Evolutionary conservation across 2,329 filamentous ascomycete genomes (phyloP), one percentile per base, ranked within the genome.

Genomic region (Aspergillus sp.): DNA sequence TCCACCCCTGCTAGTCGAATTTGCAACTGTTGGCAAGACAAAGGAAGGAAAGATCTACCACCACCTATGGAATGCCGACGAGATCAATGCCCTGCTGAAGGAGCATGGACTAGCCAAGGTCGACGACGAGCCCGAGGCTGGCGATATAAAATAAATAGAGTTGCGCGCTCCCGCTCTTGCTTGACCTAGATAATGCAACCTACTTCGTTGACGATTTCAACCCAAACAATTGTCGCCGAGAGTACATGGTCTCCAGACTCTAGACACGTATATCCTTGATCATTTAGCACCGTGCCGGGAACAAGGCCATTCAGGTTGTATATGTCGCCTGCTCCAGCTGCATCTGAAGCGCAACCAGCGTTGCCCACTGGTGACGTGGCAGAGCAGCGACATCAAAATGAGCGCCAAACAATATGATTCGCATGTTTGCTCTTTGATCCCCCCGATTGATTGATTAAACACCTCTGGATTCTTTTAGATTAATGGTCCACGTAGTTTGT

Each of bases 21-120:
- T 99, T 75, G 96, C 95, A 69, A 99, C 96, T 34, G 94, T 99
- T 64, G 96, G 95, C 71, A 92, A 93, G 83, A 98, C 93, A 69
- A 90, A 93, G 80, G 89, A 93, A 68, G 95, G 95, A 73, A 95
- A 94, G 83, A 94, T 99, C 80, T 99, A 98, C 83, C 95, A 99
- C 81, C 91, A 96, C 77, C 85, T 99, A 65, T 99, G 95, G 95
- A 91, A 88, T 72, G 94, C 93, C 49, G 94, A 99, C 68, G 95
- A 98, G 84, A 99, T 99, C 73, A 94, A 92, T 76, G 88, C 90
- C 54, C 83, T 99, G 78, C 83, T 99, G 73, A 96, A 93, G 85
- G 92, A 98, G 84, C 93, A 99, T 73, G 94, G 94, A 71, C 81
- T 99, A 77, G 94, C 92, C 64, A 98, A 97, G 85, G 87, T 89